phyloP scores from a whole-genome alignment of 805 yeast species.

The Kazachstania taianensis region DNA sequence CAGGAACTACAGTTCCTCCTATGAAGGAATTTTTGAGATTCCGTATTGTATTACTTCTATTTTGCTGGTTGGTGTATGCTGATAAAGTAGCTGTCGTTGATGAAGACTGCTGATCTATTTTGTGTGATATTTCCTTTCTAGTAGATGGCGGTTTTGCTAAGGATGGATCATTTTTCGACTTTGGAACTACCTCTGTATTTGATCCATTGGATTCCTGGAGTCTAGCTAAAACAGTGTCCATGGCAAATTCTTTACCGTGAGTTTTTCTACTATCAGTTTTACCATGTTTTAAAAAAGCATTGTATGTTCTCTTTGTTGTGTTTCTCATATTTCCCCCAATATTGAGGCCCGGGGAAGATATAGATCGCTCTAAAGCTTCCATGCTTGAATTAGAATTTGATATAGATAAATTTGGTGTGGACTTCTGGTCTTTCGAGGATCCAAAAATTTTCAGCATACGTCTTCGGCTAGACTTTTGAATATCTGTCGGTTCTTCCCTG shows the following conservation, averaged over 20 bases:
- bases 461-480: constrained; percentile 16
- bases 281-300: constrained; percentile 17
- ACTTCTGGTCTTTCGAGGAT: constrained; percentile 10
- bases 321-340: background rate
- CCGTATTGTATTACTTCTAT: background rate
- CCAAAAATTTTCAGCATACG: constrained; percentile 26
- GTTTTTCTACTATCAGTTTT: constrained; percentile 4
- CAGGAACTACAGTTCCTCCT: background rate
- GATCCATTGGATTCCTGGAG: background rate
- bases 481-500: background rate
- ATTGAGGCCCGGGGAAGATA: constrained; percentile 4
- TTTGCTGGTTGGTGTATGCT: background rate
- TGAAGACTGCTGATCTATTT: background rate
- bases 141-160: constrained; percentile 10
- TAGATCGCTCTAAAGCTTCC: constrained; percentile 4
- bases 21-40: background rate
- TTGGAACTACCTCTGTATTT: constrained; percentile 19
- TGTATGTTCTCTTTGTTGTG: constrained; percentile 10
- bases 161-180: constrained; percentile 13
- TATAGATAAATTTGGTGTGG: background rate
- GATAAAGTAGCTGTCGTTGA: background rate
- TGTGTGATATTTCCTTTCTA: background rate
- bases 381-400: background rate
- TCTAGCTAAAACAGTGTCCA: background rate
- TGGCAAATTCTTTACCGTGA: background rate